Evolutionary conservation across 2,329 filamentous ascomycete species (phyloP).

Genomic region (Cadophora gregata): DNA sequence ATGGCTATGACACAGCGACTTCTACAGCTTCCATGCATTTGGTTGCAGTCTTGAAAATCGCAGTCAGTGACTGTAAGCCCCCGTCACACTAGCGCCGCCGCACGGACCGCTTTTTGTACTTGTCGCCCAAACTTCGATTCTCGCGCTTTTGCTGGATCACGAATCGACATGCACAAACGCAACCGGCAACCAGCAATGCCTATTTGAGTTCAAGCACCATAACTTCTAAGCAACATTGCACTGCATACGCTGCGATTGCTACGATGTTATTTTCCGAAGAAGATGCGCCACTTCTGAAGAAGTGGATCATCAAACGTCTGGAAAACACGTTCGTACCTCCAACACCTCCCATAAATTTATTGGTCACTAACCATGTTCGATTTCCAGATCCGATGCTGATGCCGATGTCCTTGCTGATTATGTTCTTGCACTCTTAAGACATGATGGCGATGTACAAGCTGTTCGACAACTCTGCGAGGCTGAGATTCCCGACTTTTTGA

Average conservation of each 20-base stretch:
- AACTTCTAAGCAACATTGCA: not conserved
- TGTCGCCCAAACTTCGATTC: constrained; percentile 1
- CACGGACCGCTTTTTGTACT: constrained; percentile 12
- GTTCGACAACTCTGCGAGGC: constrained; percentile 72
- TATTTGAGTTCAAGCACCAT: not conserved
- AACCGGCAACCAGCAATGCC: constrained; percentile 23
- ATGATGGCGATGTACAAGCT: constrained; percentile 68
- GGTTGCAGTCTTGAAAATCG: not conserved
- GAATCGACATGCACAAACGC: constrained; percentile 15
- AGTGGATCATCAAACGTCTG: constrained; percentile 78
- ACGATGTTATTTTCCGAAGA: constrained; percentile 68
- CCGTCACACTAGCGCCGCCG: not conserved
- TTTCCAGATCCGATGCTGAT: constrained; percentile 75
- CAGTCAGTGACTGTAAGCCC: not conserved
- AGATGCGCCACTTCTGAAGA: constrained; percentile 69
- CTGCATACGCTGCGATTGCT: constrained; percentile 10
- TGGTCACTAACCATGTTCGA: constrained; percentile 19
- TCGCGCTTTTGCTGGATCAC: not conserved
- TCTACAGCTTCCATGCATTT: not conserved
- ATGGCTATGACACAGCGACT: not conserved
- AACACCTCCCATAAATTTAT: not conserved
- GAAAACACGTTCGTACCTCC: constrained; percentile 68
- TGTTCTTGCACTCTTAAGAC: constrained; percentile 76
- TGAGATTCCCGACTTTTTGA: constrained; percentile 77
- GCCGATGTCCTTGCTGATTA: constrained; percentile 84